phyloP scores from a whole-genome alignment of 176 grass and related monocot genomes.

The Neostapfia colusana region DNA sequence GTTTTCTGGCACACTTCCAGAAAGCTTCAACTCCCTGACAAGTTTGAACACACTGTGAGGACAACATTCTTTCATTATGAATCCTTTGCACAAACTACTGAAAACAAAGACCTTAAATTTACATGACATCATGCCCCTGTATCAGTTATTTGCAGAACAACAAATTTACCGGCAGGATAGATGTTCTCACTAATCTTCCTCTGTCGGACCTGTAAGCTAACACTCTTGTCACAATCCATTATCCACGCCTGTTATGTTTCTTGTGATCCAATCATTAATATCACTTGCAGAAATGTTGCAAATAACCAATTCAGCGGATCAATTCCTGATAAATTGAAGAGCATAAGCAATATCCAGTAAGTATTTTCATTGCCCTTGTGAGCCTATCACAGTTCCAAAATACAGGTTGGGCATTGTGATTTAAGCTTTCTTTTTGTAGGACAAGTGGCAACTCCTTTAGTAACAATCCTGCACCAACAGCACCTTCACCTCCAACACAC shows the following conservation, averaged over 20 bases:
- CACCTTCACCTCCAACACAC: slow-evolving; percentile 44
- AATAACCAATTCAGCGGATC: slow-evolving; percentile 82
- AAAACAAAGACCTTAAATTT: neutral
- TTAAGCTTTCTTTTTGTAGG: slow-evolving; percentile 44
- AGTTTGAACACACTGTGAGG: slow-evolving; percentile 75
- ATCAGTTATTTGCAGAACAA: slow-evolving; percentile 87
- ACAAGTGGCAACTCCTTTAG: slow-evolving; percentile 69
- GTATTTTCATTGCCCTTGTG: slow-evolving; percentile 24
- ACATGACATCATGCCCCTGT: neutral
- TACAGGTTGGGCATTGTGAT: slow-evolving; percentile 12
- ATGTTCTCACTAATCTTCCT: slow-evolving; percentile 68
- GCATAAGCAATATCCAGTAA: slow-evolving; percentile 70
- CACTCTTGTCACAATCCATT: neutral
- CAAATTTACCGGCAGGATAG: slow-evolving; percentile 65
- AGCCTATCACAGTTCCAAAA: neutral
- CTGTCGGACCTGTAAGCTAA: slow-evolving; percentile 76
- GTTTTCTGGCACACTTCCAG: slow-evolving; percentile 64
- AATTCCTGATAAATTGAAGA: slow-evolving; percentile 71
- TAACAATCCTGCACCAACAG: slow-evolving; percentile 24
- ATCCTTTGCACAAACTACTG: neutral
- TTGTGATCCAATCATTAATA: slow-evolving; percentile 16
- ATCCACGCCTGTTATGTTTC: neutral
- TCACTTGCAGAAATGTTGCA: slow-evolving; percentile 61
- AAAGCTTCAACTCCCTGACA: slow-evolving; percentile 65
- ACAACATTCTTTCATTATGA: neutral